Evolutionary conservation across 2,329 filamentous ascomycete species (phyloP).

Genomic region (Fusarium sterilihyphosum): DNA sequence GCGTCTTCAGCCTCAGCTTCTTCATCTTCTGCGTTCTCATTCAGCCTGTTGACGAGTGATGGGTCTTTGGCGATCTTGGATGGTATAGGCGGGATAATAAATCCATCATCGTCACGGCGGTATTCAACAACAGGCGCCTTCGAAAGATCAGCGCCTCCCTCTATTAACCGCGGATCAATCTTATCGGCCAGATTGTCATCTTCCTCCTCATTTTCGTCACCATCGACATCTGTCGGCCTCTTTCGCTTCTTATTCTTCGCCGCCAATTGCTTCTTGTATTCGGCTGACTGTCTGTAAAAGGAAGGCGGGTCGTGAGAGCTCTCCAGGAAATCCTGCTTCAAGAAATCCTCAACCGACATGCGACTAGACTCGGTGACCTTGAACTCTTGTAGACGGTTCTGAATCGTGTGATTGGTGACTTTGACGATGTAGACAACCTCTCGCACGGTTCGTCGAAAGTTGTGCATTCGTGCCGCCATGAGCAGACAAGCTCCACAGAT

Average conservation of each 20-base stretch:
- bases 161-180: conserved; percentile 31
- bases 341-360: conserved; percentile 88
- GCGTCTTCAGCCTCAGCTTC: conserved; percentile 27
- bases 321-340: conserved; percentile 76
- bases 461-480: conserved; percentile 97
- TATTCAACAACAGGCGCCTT: conserved; percentile 49
- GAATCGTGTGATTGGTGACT: conserved; percentile 92
- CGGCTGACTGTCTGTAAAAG: conserved; percentile 73
- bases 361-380: conserved; percentile 84
- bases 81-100: conserved; percentile 68
- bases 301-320: conserved; percentile 84
- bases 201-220: conserved; percentile 25
- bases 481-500: conserved; percentile 95
- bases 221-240: conserved; percentile 46
- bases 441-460: conserved; percentile 89
- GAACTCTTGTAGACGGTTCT: conserved; percentile 92
- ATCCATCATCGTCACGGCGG: conserved; percentile 73
- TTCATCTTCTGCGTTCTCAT: conserved; percentile 11
- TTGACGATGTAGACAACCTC: conserved; percentile 99
- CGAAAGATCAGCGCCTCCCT: conserved; percentile 50
- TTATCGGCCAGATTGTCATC: conserved; percentile 12
- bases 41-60: conserved; percentile 37
- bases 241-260: conserved; percentile 61
- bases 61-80: conserved; percentile 51
- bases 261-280: conserved; percentile 64